A percentile compares a stretch with the other conserved stretches of the same genome.
phyloP scores from a whole-genome alignment of 495 filamentous ascomycete species.

The Neurospora sp. region DNA sequence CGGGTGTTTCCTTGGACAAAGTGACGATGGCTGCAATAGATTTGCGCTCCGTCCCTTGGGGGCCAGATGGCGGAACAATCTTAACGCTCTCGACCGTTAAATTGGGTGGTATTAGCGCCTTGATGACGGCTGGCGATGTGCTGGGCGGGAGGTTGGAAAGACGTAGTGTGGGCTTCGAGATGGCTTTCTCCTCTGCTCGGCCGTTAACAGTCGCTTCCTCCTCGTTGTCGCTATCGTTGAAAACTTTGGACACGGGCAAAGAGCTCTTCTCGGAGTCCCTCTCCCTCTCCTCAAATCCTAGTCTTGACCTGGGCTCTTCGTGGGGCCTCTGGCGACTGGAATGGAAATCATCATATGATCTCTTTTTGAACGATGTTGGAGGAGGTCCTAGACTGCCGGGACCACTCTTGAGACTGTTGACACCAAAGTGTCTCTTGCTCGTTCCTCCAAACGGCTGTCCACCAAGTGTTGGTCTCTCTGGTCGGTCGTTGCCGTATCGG shows the following conservation, averaged over 20 bases:
- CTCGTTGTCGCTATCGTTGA: constrained; percentile 36
- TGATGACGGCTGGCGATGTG: constrained; percentile 63
- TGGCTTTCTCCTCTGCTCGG: constrained; percentile 56
- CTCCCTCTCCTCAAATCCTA: constrained; percentile 24
- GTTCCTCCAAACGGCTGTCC: constrained; percentile 26
- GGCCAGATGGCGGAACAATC: constrained; percentile 41
- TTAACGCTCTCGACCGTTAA: constrained; percentile 70
- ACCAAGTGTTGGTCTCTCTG: constrained; percentile 17
- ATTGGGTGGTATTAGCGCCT: constrained; percentile 55
- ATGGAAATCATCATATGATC: constrained; percentile 30
- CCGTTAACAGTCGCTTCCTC: constrained; percentile 20
- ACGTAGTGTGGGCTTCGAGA: constrained; percentile 80
- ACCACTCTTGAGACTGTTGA: constrained; percentile 46
- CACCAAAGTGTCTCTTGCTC: constrained; percentile 38
- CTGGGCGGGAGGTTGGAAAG: constrained; percentile 51
- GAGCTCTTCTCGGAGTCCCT: constrained; percentile 13
- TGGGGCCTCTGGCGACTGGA: constrained; percentile 13
- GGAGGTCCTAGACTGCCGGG: constrained; percentile 65
- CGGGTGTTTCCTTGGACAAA: constrained; percentile 71
- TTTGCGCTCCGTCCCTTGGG: constrained; percentile 54
- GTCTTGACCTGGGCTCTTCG: constrained; percentile 25
- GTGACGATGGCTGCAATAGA: constrained; percentile 78
- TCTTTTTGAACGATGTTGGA: constrained; percentile 39
- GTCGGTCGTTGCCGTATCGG: constrained; percentile 27
- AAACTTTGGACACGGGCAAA: constrained; percentile 27